phyloP scores from a whole-genome alignment of 345 rosid species.

The Sonneratia caseolaris region DNA sequence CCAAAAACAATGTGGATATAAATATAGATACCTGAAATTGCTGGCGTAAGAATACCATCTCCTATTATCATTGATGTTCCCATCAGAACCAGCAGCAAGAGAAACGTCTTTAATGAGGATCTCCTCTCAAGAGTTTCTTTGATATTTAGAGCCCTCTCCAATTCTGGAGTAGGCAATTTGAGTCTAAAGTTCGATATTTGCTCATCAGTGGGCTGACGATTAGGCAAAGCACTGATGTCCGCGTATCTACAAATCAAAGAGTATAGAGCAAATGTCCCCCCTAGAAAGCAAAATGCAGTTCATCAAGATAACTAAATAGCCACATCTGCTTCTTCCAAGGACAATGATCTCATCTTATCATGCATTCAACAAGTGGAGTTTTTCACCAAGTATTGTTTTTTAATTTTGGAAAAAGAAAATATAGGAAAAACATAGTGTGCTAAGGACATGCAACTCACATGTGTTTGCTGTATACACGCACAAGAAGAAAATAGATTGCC shows the following conservation, averaged over 20 bases:
- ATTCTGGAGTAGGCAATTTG: conserved; percentile 87
- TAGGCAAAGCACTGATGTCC: conserved; percentile 76
- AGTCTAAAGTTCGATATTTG: conserved; percentile 82
- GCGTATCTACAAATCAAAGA: conserved; percentile 88
- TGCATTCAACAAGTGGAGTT: not conserved
- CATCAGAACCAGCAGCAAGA: conserved; percentile 74
- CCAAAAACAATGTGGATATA: not conserved
- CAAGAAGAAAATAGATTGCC: not conserved
- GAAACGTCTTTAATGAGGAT: conserved; percentile 59
- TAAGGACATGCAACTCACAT: not conserved
- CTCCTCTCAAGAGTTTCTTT: conserved; percentile 73
- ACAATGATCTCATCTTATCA: not conserved
- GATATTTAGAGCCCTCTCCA: conserved; percentile 69
- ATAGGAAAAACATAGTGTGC: not conserved
- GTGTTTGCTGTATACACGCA: not conserved
- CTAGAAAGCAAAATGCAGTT: conserved; percentile 32
- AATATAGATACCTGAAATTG: conserved; percentile 63
- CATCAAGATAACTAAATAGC: not conserved
- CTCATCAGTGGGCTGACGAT: conserved; percentile 92
- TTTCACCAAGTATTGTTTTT: not conserved
- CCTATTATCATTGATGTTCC: conserved; percentile 99
- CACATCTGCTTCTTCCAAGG: not conserved
- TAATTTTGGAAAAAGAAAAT: not conserved
- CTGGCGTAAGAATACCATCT: conserved; percentile 93
- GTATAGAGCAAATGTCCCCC: conserved; percentile 95